Evolutionary conservation across 129 eudicot genomes (phyloP), one percentile per base, ranked within the genome.

Genomic region (Mikania micrantha): DNA sequence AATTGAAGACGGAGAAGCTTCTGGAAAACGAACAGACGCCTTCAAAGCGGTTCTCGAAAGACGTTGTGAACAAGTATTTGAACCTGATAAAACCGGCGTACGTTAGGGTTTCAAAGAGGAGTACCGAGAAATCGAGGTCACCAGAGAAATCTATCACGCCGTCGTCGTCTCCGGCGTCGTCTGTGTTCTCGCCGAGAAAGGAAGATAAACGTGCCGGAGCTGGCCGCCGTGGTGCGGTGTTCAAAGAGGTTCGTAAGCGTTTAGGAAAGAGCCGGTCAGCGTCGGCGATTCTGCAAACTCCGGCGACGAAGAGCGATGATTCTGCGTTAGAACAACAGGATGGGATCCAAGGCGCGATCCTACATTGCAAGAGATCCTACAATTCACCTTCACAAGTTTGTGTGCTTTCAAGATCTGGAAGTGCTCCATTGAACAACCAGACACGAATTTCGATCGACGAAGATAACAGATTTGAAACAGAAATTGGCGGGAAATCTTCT

Each of bases 331-430:
- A 77, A 38, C 88, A 82, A 10, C 83, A 85, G 24, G 93, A 85
- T 38, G 91, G 87, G 1, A 91, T 91, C 57, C 81, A 77, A 75
- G 73, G 83, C 41, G 97, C 97, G 0, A 88, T 91, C 35, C 95
- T 85, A 2, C 89, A 91, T 73, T 91, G 97, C 67, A 91, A 91
- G 70, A 78, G 79, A 62, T 90, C 95, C 2, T 85, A 64, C 79
- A 80, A 69, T 56, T 80, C 84, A 9, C 75, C 83, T 7, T 39
- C 78, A 45, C 76, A 76, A 80, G 80, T 11, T 29, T 27, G 1
- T 20, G 41, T 74, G 21, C 57, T 89, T 36, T 81, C 83, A 20
- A 79, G 90, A 66, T 85, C 84, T 29, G 79, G 77, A 66, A 85
- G 85, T 66, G 87, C 82, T 54, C 84, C 89, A 13, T 77, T 74